Evolutionary conservation across 768 basidiomycete species (phyloP), one percentile per base, ranked within the genome.

Genomic region (Lanmaoa pseudosensibilis): DNA sequence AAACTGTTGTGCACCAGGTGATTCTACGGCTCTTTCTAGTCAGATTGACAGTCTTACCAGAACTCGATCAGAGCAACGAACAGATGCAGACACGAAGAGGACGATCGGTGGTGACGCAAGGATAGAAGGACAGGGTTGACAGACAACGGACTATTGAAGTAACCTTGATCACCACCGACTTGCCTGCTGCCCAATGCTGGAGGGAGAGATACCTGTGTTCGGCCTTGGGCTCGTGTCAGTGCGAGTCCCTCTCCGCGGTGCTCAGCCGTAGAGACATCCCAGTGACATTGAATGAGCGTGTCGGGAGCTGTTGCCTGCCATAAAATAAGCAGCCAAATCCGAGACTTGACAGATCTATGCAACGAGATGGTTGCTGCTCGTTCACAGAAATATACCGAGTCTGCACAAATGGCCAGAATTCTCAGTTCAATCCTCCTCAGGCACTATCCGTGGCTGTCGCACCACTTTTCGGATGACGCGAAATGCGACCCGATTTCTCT

Each of bases 391-490:
- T 41, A 52, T 47, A 40, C 53, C 55, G 21, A n/a, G 50, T 55
- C 46, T 50, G 52, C 47, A 25, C 25, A 55, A 43, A 53, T 43
- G 45, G 27, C 27, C 9, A 40, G 21, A 39, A 25, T 70, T 66
- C 64, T 60, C 52, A n/a, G 40, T 52, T 48, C 38, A 63, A 70
- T 70, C 66, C 66, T 63, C 65, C 52, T 33, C 58, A 58, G 64
- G 61, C 56, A 58, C 63, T 54, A 32, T 63, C 60, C 58, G 61
- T 61, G 46, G 50, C 54, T 57, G 32, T 52, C 69, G 68, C 66
- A 56, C 54, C 49, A 45, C 23, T 41, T 33, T 36, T 37, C 38
- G 51, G 27, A 54, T 50, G 66, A 60, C 61, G 56, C 54, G 55
- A 56, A 56, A 36, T 55, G 37, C 37, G 40, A 53, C 27, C 30